phyloP scores from a whole-genome alignment of 805 yeast species.

The Wickerhamomyces mucosus region DNA sequence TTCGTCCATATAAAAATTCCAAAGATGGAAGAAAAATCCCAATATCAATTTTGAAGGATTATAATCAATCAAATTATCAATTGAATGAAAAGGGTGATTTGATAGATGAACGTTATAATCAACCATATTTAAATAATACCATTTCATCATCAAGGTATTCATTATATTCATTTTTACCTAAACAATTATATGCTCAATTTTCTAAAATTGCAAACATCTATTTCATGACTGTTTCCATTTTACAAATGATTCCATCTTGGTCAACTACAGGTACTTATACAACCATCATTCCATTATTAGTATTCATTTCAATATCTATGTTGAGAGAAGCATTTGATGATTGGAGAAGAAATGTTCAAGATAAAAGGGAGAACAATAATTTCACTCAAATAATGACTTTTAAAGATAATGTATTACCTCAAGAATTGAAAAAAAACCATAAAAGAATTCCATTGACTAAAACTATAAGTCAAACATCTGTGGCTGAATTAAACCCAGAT shows the following conservation, averaged over 20 bases:
- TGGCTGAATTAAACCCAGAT: slow-evolving; percentile 7
- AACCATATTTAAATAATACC: slow-evolving; percentile 53
- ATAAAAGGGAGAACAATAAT: slow-evolving; percentile 72
- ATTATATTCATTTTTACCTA: slow-evolving; percentile 70
- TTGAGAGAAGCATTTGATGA: slow-evolving; percentile 93
- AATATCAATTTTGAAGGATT: slow-evolving; percentile 34
- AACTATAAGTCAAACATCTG: slow-evolving; percentile 8
- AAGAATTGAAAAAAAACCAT: slow-evolving; percentile 3
- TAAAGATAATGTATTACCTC: slow-evolving; percentile 10
- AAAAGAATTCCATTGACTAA: slow-evolving; percentile 1
- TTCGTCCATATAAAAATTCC: slow-evolving; percentile 39
- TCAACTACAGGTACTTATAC: slow-evolving; percentile 95
- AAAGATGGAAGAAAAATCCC: slow-evolving; percentile 74
- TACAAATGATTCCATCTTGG: slow-evolving; percentile 96
- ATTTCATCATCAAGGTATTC: slow-evolving; percentile 87
- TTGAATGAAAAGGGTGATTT: slow-evolving; percentile 27
- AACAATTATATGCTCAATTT: slow-evolving; percentile 84
- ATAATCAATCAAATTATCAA: slow-evolving; percentile 21
- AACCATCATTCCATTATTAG: slow-evolving; percentile 79
- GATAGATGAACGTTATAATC: slow-evolving; percentile 60
- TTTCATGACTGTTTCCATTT: slow-evolving; percentile 78
- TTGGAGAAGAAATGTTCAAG: slow-evolving; percentile 76
- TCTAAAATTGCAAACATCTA: slow-evolving; percentile 89
- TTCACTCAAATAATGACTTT: slow-evolving; percentile 30
- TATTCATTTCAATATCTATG: slow-evolving; percentile 84